Conservation (phyloP, 2,329 filamentous ascomycete genomes). For the Cordyceps pruinosa region DNA sequence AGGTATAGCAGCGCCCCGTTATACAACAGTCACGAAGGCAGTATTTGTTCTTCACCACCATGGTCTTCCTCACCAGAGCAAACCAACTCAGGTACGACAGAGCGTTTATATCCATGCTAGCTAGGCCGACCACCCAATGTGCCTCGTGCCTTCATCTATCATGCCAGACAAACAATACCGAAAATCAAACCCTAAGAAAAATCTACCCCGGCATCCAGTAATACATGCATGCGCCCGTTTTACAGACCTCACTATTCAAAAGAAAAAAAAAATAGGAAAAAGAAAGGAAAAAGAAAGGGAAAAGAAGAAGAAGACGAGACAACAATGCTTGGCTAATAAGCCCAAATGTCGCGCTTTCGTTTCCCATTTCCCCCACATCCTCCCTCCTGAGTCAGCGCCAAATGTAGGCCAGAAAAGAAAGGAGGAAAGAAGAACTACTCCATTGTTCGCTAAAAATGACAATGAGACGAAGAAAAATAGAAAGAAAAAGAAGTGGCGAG, state of each 20-base stretch:
- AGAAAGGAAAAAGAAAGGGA: background rate
- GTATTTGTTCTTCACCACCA: background rate
- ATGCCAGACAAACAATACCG: too few relatives aligned
- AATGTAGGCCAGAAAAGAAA: background rate
- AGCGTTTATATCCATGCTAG: too few relatives aligned
- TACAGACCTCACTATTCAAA: background rate
- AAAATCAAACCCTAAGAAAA: too few relatives aligned
- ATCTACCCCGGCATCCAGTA: too few relatives aligned
- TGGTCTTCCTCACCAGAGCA: background rate
- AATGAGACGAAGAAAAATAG: background rate
- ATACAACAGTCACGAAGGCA: too few relatives aligned
- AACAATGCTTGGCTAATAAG: background rate
- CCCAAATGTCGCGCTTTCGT: background rate
- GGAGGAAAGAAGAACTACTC: background rate
- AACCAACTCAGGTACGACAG: too few relatives aligned
- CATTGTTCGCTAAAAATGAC: background rate
- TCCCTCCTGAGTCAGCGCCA: background rate
- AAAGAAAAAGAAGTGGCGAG: too few relatives aligned
- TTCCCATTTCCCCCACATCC: background rate
- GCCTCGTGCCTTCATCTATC: too few relatives aligned
- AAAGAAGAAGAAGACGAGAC: background rate
- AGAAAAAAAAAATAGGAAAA: background rate
- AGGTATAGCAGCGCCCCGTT: too few relatives aligned
- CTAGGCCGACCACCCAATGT: too few relatives aligned
- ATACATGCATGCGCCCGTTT: background rate